Evolutionary conservation across 2,329 filamentous ascomycete genomes (phyloP), one percentile per base, ranked within the genome.

Genomic region (Fusarium cicatricum): DNA sequence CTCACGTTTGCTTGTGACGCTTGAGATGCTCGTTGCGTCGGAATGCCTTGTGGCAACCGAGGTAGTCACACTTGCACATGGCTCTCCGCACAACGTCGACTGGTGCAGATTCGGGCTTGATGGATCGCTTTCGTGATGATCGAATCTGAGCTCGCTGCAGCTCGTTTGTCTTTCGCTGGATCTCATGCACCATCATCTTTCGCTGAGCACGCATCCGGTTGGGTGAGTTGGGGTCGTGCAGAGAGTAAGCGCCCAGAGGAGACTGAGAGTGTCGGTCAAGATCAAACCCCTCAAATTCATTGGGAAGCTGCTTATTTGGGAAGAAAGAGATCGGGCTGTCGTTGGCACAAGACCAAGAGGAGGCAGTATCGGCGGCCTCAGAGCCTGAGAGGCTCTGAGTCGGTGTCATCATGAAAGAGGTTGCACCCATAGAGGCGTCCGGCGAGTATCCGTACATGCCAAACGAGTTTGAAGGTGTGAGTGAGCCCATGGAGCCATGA

Each of bases 21-120:
- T 84, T 85, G 15, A 85, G 71, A 58, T 85, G 83, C 68, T 85
- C 83, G 19, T 79, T 80, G 50, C 82, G 75, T 62, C 80, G 79
- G 55, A 82, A 84, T 0, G 76, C 77, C 62, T 79, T 80, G 60
- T 75, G 67, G 67, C 82, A 85, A 23, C 75, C 75, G 7, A 74
- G 74, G 28, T 79, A 76, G 14, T 77, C 71, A 59, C 82, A 84
- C 57, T 77, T 75, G 72, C 70, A 80, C 71, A 72, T 77, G 62
- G 72, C 73, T 39, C 72, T 62, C n/a, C 71, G 71, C 11, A 75
- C 73, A 11, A 76, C 72, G n/a, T 76, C 72, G 11, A 76, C 69
- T 5, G 64, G 63, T 1, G 62, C 56, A 15, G 66, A 56, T 10
- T 75, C 70, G 2, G 66, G 50, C 62, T 72, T 74, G 14, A 60